Conservation (phyloP, 768 basidiomycete species). For the Mycena rosella region DNA sequence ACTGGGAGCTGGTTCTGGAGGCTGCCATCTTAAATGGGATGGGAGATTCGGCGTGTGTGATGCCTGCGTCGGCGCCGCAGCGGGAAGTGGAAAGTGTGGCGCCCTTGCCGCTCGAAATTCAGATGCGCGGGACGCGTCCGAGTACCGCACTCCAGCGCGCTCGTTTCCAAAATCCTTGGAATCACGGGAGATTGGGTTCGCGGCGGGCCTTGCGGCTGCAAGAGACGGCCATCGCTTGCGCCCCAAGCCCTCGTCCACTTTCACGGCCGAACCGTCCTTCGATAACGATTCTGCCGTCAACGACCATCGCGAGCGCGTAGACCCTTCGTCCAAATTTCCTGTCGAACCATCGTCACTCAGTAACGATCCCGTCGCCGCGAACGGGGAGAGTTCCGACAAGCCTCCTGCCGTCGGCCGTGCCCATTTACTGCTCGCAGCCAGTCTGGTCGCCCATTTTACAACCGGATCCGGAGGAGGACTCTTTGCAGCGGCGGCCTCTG, state of each 20-base stretch:
- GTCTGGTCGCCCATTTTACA: not conserved
- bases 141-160: not conserved
- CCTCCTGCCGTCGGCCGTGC: constrained; percentile 1
- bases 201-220: not conserved
- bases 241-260: not conserved
- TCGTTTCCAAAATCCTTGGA: not conserved
- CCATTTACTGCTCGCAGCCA: constrained; percentile 29
- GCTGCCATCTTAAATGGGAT: constrained; percentile 10
- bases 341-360: too few species aligned
- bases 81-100: not conserved
- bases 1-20: not conserved
- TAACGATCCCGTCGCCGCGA: too few species aligned
- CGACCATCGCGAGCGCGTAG: too few species aligned
- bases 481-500: not conserved
- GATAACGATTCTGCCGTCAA: not conserved
- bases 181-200: not conserved
- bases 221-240: constrained; percentile 30
- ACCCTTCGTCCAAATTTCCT: too few species aligned
- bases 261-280: not conserved
- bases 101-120: not conserved
- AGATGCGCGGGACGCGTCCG: not conserved
- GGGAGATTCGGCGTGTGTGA: constrained; percentile 8
- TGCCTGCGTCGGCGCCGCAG: constrained; percentile 9
- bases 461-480: not conserved
- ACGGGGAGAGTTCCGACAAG: not conserved